Conservation (phyloP, 805 yeast species). For the Kluyveromyces dobzhanskii region DNA sequence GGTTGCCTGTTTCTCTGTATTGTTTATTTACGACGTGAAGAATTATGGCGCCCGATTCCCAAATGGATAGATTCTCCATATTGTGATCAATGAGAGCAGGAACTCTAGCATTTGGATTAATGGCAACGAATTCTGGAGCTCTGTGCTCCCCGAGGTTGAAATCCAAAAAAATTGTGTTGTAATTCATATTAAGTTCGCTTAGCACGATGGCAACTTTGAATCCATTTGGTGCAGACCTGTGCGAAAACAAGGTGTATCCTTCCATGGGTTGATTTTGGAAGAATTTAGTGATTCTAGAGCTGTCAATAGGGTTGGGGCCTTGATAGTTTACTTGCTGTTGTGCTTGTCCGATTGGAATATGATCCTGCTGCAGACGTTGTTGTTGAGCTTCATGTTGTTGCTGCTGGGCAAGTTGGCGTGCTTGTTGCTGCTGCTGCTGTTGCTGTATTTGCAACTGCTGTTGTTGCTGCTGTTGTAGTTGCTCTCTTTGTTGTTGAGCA, state of each 20-base stretch:
- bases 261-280: conserved; percentile 68
- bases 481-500: conserved; percentile 18
- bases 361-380: conserved; percentile 15
- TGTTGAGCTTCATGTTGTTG: conserved; percentile 7
- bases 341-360: conserved; percentile 15
- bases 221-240: conserved; percentile 91
- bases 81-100: conserved; percentile 91
- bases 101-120: conserved; percentile 92
- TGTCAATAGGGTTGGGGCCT: conserved; percentile 30
- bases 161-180: conserved; percentile 76
- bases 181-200: conserved; percentile 71
- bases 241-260: conserved; percentile 78
- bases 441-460: conserved; percentile 6
- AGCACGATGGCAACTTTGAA: conserved; percentile 89
- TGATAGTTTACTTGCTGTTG: conserved; percentile 11
- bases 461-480: conserved; percentile 4
- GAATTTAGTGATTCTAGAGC: conserved; percentile 57
- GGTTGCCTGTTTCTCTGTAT: conserved; percentile 54
- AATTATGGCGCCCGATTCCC: conserved; percentile 95
- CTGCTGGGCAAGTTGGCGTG: conserved; percentile 12
- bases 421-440: conserved; percentile 10
- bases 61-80: conserved; percentile 67
- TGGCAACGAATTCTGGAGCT: conserved; percentile 87
- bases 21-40: conserved; percentile 69
- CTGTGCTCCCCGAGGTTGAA: conserved; percentile 86